A percentile compares a stretch with the other conserved stretches of the same genome.
These are phyloP conservation scores for Chaetomidium leptoderma DNA, from an alignment of 495 filamentous ascomycete species.

Conservation along the genomic window DNA sequence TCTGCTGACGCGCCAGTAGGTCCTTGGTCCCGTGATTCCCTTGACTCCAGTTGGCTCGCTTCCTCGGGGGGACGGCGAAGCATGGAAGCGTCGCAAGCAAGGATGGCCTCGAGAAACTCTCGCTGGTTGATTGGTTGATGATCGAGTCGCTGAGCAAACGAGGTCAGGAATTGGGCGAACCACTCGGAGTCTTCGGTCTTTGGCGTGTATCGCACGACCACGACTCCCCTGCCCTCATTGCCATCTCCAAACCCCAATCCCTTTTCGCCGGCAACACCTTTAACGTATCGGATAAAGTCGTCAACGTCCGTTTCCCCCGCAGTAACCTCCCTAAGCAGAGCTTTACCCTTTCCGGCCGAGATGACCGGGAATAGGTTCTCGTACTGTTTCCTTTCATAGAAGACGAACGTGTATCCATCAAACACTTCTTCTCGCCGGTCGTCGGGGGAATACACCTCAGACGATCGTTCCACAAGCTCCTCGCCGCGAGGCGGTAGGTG, in stretches of 20 bases:
- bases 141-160: constrained; percentile 64
- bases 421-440: constrained; percentile 65
- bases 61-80: constrained; percentile 60
- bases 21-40: constrained; percentile 15
- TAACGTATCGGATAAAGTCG: constrained; percentile 75
- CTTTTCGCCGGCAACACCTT: constrained; percentile 67
- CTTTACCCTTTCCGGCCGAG: constrained; percentile 77
- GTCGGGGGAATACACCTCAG: constrained; percentile 65
- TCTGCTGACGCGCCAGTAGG: neutral
- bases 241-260: constrained; percentile 58
- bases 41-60: constrained; percentile 24
- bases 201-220: constrained; percentile 71
- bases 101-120: constrained; percentile 88
- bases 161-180: constrained; percentile 61
- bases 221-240: constrained; percentile 62
- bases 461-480: constrained; percentile 62
- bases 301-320: constrained; percentile 65
- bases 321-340: constrained; percentile 58
- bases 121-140: constrained; percentile 84
- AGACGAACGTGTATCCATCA: constrained; percentile 82
- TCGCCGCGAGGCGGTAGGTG: constrained; percentile 70
- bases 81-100: constrained; percentile 66
- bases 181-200: constrained; percentile 61
- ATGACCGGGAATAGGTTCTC: constrained; percentile 70
- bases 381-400: constrained; percentile 74